phyloP scores from a whole-genome alignment of 1,139 yeast genomes.

The Suzukiozyma palmioleophila region DNA sequence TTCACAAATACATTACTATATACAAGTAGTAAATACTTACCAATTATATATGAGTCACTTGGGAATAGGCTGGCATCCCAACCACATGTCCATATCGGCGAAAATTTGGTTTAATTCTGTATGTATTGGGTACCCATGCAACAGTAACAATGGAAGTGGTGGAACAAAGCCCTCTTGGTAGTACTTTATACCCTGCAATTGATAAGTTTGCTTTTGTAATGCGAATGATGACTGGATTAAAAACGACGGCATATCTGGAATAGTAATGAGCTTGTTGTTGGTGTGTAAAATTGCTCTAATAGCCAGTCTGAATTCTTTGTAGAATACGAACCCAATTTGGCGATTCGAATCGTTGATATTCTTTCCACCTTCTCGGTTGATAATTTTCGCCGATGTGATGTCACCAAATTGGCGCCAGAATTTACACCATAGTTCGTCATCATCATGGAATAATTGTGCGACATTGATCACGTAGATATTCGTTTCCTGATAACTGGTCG shows the following conservation, averaged over 20 bases:
- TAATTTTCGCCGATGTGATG: constrained; percentile 43
- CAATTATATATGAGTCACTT: too few species aligned
- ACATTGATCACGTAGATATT: constrained; percentile 55
- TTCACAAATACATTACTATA: too few species aligned
- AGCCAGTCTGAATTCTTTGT: constrained; percentile 34
- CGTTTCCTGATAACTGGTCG: constrained; percentile 49
- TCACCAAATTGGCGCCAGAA: constrained; percentile 42
- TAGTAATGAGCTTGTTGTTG: constrained; percentile 23
- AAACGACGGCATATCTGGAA: constrained; percentile 14
- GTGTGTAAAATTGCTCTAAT: constrained; percentile 37
- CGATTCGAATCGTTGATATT: constrained; percentile 32
- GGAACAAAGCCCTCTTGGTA: constrained; percentile 1
- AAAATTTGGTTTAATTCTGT: neutral
- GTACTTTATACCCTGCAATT: neutral
- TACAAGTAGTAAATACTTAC: too few species aligned
- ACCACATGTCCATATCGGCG: constrained; percentile 1
- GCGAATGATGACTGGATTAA: constrained; percentile 40
- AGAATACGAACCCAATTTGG: constrained; percentile 42
- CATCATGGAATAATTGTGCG: constrained; percentile 38
- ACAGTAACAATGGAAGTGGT: neutral
- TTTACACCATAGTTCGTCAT: constrained; percentile 34
- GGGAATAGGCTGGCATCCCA: neutral
- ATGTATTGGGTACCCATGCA: neutral
- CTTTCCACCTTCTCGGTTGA: constrained; percentile 24
- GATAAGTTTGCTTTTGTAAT: constrained; percentile 22